phyloP scores from a whole-genome alignment of 2,329 filamentous ascomycete genomes.

The Penicillium sp. region DNA sequence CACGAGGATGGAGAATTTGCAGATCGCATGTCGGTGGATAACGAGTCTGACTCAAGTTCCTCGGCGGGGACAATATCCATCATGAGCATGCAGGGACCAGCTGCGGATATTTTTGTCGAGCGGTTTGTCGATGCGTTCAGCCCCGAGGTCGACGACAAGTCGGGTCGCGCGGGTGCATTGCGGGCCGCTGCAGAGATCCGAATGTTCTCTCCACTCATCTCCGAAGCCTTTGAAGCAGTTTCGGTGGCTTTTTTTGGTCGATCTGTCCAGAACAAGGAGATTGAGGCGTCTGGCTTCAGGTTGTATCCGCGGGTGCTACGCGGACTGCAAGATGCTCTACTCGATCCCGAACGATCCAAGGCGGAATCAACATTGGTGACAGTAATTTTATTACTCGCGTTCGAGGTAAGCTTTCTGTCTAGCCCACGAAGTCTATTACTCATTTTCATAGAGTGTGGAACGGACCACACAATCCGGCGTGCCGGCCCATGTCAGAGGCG shows the following conservation, averaged over 20 bases:
- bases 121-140: constrained; percentile 40
- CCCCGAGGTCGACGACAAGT: constrained; percentile 32
- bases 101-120: constrained; percentile 35
- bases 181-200: constrained; percentile 36
- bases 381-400: constrained; percentile 35
- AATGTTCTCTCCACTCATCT: constrained; percentile 38
- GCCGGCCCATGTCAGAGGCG: constrained; percentile 32
- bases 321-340: constrained; percentile 33
- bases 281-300: constrained; percentile 32
- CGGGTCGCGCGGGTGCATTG: constrained; percentile 34
- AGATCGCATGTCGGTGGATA: constrained; percentile 17
- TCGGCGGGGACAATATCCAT: constrained; percentile 19
- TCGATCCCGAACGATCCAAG: constrained; percentile 33
- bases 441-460: constrained; percentile 29
- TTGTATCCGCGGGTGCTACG: constrained; percentile 34
- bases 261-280: constrained; percentile 29
- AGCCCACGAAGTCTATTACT: not conserved
- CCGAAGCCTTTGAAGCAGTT: constrained; percentile 35
- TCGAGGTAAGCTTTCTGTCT: constrained; percentile 26
- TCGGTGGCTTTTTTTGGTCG: constrained; percentile 39
- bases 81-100: constrained; percentile 21
- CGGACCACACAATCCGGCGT: constrained; percentile 32
- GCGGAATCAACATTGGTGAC: constrained; percentile 37
- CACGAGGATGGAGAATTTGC: constrained; percentile 12
- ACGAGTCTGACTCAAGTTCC: constrained; percentile 22